These are phyloP conservation scores for Yamadazyma epiphylla DNA, from an alignment of 1,139 yeast genomes.

Conservation along the genomic window DNA sequence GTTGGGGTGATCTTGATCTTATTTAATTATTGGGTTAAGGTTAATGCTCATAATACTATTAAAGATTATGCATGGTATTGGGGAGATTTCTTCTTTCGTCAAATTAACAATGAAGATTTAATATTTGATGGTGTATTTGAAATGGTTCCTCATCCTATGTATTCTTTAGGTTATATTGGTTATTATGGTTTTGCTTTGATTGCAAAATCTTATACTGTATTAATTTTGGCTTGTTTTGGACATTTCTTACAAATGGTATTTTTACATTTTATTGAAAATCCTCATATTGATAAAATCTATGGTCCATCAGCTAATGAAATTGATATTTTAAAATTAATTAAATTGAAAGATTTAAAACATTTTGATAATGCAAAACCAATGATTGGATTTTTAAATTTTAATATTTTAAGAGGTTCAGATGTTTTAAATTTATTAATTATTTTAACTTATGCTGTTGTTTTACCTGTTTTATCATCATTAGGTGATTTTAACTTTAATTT, in stretches of 20 bases:
- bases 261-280: constrained; percentile 75
- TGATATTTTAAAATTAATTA: constrained; percentile 32
- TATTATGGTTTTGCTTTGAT: constrained; percentile 82
- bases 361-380: constrained; percentile 57
- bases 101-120: constrained; percentile 68
- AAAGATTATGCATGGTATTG: constrained; percentile 95
- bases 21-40: constrained; percentile 82
- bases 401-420: constrained; percentile 64
- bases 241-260: constrained; percentile 79
- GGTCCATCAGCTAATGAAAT: constrained; percentile 41
- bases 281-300: constrained; percentile 83
- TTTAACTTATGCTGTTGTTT: constrained; percentile 36
- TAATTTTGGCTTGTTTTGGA: constrained; percentile 69
- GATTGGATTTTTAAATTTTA: constrained; percentile 62
- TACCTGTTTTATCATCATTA: constrained; percentile 36
- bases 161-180: constrained; percentile 85
- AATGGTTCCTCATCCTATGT: constrained; percentile 93
- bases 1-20: constrained; percentile 51
- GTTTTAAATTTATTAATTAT: constrained; percentile 50
- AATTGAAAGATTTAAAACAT: constrained; percentile 41
- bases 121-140: constrained; percentile 90
- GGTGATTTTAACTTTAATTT: constrained; percentile 15
- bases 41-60: constrained; percentile 85
- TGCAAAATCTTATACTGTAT: constrained; percentile 70
- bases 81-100: constrained; percentile 90